These are phyloP conservation scores for Lindgomyces ingoldianus DNA, from an alignment of 495 filamentous ascomycete genomes.

Conservation along the genomic window DNA sequence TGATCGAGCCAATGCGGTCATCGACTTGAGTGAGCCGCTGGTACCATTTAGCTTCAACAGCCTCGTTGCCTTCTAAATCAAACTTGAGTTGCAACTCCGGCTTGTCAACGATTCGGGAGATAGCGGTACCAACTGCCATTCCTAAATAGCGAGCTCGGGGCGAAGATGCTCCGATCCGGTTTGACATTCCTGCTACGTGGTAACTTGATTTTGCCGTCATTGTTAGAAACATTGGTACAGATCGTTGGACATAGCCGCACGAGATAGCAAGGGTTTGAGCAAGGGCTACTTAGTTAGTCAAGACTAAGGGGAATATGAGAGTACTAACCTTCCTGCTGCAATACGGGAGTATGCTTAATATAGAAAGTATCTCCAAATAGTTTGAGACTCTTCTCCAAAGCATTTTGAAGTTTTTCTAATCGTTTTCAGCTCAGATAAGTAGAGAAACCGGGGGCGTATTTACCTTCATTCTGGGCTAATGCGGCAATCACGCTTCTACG, in stretches of 20 bases:
- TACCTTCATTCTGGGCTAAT: constrained; percentile 57
- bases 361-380: constrained; percentile 84
- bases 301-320: not conserved
- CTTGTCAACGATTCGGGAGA: constrained; percentile 79
- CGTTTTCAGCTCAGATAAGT: not conserved
- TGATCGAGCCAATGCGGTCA: constrained; percentile 65
- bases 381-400: constrained; percentile 67
- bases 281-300: constrained; percentile 59
- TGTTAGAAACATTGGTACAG: constrained; percentile 59
- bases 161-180: constrained; percentile 77
- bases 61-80: constrained; percentile 74
- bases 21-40: constrained; percentile 61
- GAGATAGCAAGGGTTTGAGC: constrained; percentile 76
- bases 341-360: constrained; percentile 76
- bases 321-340: constrained; percentile 80
- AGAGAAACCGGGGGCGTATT: constrained; percentile 9
- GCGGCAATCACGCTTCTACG: constrained; percentile 66
- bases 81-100: constrained; percentile 75
- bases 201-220: constrained; percentile 66
- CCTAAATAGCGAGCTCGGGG: constrained; percentile 77
- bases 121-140: constrained; percentile 80
- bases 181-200: constrained; percentile 80
- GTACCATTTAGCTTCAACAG: constrained; percentile 76
- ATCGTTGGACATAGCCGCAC: constrained; percentile 72
- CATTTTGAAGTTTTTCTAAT: constrained; percentile 53